Evolutionary conservation across 1,139 yeast species (phyloP), one percentile per base, ranked within the genome.

Genomic region (Lodderomyces beijingensis): DNA sequence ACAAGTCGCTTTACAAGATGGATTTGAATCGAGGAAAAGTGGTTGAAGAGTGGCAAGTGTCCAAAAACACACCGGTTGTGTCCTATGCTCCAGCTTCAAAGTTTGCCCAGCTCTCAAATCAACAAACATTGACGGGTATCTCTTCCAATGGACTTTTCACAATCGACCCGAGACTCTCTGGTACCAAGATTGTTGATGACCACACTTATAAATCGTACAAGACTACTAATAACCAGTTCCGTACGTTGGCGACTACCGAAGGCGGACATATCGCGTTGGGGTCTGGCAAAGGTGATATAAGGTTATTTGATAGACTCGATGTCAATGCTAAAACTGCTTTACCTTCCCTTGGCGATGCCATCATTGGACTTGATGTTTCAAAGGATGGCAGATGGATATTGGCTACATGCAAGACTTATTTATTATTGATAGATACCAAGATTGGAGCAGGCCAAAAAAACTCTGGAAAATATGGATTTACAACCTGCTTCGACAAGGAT

Each of bases 351-450:
- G 95, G 95, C 11, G 93, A 85, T 43, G 63, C 77, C 2, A 74
- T 83, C 31, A 59, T 68, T 31, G 83, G 83, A 16, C 47, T 85
- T 17, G 89, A 83, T 38, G 77, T 75, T 1, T 78, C 94, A 5
- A 77, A 81, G 16, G 93, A 84, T 51, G 96, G 96, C 36, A 67
- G 75, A 47, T 87, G 89, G 85, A 49, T 87, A 27, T 61, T 88
- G 40, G 93, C 88, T 1, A 87, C 96, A 0, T 84, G 91, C 60
- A 64, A 69, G 45, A 72, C 77, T 1, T 84, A 83, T 49, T 58
- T 87, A 38, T 61, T 87, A 36, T 66, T 88, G 31, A 66, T 85
- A 41, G 93, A 86, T 53, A 64, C 77, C 7, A 62, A 68, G 22
- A 77, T 83, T 37, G 75, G 75, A 36, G 69, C 65, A 4, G 91